Evolutionary conservation across 1,284 basidiomycete species (phyloP).

Genomic region (Wallemia hederae): DNA sequence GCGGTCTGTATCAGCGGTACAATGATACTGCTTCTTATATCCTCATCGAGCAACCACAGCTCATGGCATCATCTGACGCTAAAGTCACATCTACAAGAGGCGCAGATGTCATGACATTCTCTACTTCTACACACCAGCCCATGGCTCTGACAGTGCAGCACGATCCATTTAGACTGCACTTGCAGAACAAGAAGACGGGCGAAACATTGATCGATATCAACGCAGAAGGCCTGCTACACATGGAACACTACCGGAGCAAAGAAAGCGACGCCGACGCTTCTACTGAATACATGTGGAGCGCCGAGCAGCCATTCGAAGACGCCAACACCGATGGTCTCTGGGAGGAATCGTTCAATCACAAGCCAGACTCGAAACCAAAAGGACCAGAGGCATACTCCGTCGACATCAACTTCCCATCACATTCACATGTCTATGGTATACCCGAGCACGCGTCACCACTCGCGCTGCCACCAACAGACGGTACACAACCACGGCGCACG

Average conservation of each 20-base stretch:
- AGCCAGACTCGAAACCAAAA: constrained; percentile 82
- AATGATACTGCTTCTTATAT: constrained; percentile 71
- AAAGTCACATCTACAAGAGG: constrained; percentile 17
- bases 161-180: constrained; percentile 43
- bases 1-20: constrained; percentile 45
- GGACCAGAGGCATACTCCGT: constrained; percentile 80
- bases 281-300: constrained; percentile 16
- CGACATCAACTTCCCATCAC: constrained; percentile 76
- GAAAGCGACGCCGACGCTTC: constrained; percentile 16
- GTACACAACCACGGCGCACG: constrained; percentile 13
- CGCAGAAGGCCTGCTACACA: constrained; percentile 63
- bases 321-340: constrained; percentile 42
- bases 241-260: constrained; percentile 84
- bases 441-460: constrained; percentile 85
- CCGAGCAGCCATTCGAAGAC: constrained; percentile 28
- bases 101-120: constrained; percentile 17
- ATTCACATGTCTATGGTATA: constrained; percentile 70
- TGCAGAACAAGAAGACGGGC: constrained; percentile 29
- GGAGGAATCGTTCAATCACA: constrained; percentile 62
- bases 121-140: constrained; percentile 7
- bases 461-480: constrained; percentile 55
- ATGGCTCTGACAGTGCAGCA: constrained; percentile 34
- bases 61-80: constrained; percentile 27
- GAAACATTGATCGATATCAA: constrained; percentile 61
- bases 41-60: constrained; percentile 33